Percentiles rank a stretch among this genome's conserved stretches.
phyloP scores from a whole-genome alignment of 345 rosid species.

The Hibiscus syriacus region DNA sequence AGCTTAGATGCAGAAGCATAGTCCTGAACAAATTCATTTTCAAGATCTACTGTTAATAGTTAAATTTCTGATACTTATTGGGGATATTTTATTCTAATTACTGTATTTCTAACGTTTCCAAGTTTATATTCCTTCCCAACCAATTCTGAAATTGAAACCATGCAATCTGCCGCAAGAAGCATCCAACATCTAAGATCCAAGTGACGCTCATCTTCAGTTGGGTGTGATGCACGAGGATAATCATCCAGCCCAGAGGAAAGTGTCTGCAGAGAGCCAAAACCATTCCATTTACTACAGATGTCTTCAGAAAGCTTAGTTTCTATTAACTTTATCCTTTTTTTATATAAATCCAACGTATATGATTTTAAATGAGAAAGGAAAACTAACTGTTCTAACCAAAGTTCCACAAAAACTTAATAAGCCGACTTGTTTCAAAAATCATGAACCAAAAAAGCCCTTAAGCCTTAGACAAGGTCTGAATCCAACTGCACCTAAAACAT shows the following conservation, averaged over 20 bases:
- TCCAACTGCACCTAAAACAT: not conserved
- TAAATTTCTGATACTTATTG: not conserved
- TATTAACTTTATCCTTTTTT: not conserved
- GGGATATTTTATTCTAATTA: not conserved
- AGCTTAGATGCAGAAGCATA: conserved; percentile 48
- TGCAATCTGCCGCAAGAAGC: conserved; percentile 85
- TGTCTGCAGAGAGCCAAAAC: conserved; percentile 34
- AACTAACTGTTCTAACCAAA: not conserved
- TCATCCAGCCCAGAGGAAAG: conserved; percentile 86
- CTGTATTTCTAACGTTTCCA: conserved; percentile 34
- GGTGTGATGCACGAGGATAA: conserved; percentile 96
- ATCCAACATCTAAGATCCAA: conserved; percentile 96
- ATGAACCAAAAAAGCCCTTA: not conserved
- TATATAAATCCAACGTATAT: not conserved
- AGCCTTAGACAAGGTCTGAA: not conserved
- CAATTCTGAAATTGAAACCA: conserved; percentile 58
- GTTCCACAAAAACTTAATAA: not conserved
- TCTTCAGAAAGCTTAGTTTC: not conserved
- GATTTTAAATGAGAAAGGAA: not conserved
- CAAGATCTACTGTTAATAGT: conserved; percentile 8
- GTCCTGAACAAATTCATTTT: conserved; percentile 39
- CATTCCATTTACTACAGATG: conserved; percentile 9
- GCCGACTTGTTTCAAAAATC: not conserved
- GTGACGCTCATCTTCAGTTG: conserved; percentile 80
- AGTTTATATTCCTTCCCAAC: conserved; percentile 26